These are phyloP conservation scores for Sporobolomyces roseus DNA, from an alignment of 768 basidiomycete species.

Conservation along the genomic window DNA sequence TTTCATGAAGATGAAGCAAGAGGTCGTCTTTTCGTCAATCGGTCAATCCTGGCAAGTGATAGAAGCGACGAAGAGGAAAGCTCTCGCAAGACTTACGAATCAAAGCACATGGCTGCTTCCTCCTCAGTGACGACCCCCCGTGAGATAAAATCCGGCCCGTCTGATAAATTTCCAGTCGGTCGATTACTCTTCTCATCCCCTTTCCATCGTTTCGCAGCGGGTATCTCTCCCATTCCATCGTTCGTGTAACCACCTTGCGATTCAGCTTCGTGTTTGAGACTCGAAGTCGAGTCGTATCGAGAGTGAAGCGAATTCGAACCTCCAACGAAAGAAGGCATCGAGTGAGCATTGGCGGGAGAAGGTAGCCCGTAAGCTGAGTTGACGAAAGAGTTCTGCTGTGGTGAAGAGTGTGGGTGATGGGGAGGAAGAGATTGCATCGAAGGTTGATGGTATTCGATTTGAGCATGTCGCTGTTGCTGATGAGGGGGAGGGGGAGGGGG, in stretches of 20 bases:
- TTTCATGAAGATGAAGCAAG: background rate
- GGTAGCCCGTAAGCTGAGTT: background rate
- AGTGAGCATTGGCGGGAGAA: slow-evolving; percentile 8
- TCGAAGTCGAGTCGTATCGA: slow-evolving; percentile 4
- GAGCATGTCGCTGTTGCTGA: too few relatives aligned
- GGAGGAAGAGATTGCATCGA: too few relatives aligned
- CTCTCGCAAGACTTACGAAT: slow-evolving; percentile 17
- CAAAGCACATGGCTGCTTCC: slow-evolving; percentile 36
- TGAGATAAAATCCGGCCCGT: slow-evolving; percentile 31
- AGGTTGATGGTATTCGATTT: background rate
- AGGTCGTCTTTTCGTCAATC: slow-evolving; percentile 2
- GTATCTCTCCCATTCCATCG: background rate
- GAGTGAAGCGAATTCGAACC: background rate
- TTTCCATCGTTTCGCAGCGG: slow-evolving; percentile 32
- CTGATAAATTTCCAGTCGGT: background rate
- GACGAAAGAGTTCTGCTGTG: background rate
- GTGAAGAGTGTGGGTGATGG: background rate
- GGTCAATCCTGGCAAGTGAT: slow-evolving; percentile 7
- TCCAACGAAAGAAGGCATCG: background rate
- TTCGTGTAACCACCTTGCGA: background rate
- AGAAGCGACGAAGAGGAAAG: background rate
- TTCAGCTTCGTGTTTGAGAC: slow-evolving; percentile 12
- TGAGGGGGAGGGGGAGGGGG: too few relatives aligned
- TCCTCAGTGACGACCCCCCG: slow-evolving; percentile 34
- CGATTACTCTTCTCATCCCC: background rate